Percentiles rank a stretch among this genome's conserved stretches.
phyloP scores from a whole-genome alignment of 2,329 filamentous ascomycete genomes.

The Emergomyces orientalis region DNA sequence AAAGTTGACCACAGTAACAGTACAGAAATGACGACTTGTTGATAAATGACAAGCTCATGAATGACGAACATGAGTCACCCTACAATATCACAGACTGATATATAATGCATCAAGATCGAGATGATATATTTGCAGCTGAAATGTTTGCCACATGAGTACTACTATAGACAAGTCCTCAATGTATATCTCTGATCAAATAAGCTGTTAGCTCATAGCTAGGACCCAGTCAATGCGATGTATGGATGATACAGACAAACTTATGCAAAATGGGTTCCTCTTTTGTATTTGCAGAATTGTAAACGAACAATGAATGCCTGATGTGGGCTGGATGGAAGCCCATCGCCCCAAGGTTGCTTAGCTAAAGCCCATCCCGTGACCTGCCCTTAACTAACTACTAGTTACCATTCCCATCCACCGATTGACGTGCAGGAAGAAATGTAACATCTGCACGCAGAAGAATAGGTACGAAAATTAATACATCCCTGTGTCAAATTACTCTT shows the following conservation, averaged over 20 bases:
- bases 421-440: too few species aligned
- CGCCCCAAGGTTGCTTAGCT: neutral
- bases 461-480: neutral
- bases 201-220: neutral
- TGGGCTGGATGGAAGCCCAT: neutral
- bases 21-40: neutral
- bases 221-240: neutral
- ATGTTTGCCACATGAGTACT: neutral
- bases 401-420: too few species aligned
- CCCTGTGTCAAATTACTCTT: neutral
- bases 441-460: too few species aligned
- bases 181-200: neutral
- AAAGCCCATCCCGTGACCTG: neutral
- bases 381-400: too few species aligned
- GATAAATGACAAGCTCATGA: neutral
- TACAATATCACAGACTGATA: neutral
- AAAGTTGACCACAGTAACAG: neutral
- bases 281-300: neutral
- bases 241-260: neutral
- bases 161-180: neutral
- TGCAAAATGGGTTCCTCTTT: neutral
- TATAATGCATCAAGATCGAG: neutral
- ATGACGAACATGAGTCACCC: neutral
- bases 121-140: neutral
- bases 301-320: neutral